Base-by-base conservation (phyloP, 2,329 filamentous ascomycete genomes). In the Fusarium sterilihyphosum region DNA sequence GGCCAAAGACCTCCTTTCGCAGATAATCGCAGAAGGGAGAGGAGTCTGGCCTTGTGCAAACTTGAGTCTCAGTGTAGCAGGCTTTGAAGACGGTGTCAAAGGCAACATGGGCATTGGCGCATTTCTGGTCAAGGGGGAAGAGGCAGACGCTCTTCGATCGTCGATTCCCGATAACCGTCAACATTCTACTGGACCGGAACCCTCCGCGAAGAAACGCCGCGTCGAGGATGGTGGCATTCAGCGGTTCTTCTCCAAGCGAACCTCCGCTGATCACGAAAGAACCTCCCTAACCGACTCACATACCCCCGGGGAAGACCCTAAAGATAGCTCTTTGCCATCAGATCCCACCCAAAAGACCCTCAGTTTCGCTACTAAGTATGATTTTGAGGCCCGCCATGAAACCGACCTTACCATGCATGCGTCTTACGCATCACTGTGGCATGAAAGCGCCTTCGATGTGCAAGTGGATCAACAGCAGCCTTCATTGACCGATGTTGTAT, bases 1-100 rank as follows among this genome's bases (percentile, higher is more conserved):
- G 43, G 93, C 94, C 16, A 94, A 92, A 80, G 91, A 88, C 29
- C 85, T 98, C 24, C 86, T 98, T 8, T 88, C 88, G 31, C 95
- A 98, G 77, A 91, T 97, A 41, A 87, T 94, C 17, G 88, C 89
- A 4, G 94, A 97, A 74, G 94, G 94, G 3, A 86, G 88, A 67
- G 68, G 67, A 59, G 92, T 93, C 22, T 98, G 95, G 94, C 96
- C 96, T 12, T 98, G 96, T 80, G 87, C 91, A n/a, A 96, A 98
- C 79, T 86, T 99, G 14, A 96, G 94, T 66, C 84, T 98, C 52
- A 95, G 93, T 73, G 94, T 98, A 31, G 92, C 91, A n/a, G 95
- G 94, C 0, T 98, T 98, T 74, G 95, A 98, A 81, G 95, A 98
- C 74, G 93, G 94, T 5, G 86, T 96, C 66, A 90, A 88, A 46